Conservation (phyloP, 805 yeast genomes). For the Yarrowia deformans region DNA sequence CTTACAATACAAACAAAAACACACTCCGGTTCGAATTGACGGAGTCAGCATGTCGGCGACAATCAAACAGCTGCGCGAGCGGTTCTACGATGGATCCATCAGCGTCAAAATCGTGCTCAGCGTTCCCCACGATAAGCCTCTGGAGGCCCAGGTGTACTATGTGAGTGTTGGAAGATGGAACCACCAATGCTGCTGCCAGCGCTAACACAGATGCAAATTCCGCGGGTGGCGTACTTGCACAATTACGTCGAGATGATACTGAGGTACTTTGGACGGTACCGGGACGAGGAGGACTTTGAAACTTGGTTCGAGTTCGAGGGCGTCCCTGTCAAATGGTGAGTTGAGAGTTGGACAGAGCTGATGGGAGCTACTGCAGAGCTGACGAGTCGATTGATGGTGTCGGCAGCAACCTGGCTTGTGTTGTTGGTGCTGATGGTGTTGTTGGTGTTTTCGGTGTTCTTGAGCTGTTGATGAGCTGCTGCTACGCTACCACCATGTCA, state of each 20-base stretch:
- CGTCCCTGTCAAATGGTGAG: conserved; percentile 71
- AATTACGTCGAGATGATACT: conserved; percentile 22
- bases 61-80: conserved; percentile 29
- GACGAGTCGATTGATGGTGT: no score
- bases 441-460: no score
- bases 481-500: no score
- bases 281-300: conserved; percentile 40
- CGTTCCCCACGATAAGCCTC: conserved; percentile 1
- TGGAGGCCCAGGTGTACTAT: conserved; percentile 21
- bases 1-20: neutral
- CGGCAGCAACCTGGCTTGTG: no score
- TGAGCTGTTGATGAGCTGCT: no score
- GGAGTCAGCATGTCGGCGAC: conserved; percentile 34
- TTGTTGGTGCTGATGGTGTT: no score
- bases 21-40: neutral
- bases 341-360: no score
- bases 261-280: conserved; percentile 23
- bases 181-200: no score
- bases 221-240: conserved; percentile 34
- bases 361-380: no score
- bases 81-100: conserved; percentile 27
- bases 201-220: conserved; percentile 25
- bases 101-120: conserved; percentile 33
- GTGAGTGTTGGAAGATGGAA: neutral
- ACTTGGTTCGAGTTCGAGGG: conserved; percentile 75